Percentiles rank a stretch among this genome's conserved stretches.
phyloP scores from a whole-genome alignment of 177 flowering plant genomes.

The Vitis hybrid region DNA sequence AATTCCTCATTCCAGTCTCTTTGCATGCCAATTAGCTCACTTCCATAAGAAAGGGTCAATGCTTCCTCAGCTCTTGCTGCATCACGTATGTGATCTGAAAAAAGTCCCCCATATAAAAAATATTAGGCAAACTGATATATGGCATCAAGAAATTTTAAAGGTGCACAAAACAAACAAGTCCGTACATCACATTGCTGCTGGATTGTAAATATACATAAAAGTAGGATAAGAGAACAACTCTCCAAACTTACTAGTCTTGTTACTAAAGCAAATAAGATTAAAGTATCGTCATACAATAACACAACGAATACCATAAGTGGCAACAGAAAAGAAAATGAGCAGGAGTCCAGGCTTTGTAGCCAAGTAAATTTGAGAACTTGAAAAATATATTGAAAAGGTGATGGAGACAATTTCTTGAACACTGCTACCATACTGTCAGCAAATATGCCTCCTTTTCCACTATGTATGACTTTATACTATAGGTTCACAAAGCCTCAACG shows the following conservation, averaged over 20 bases:
- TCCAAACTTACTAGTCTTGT: background rate
- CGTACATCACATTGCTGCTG: background rate
- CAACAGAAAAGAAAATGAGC: too few relatives aligned
- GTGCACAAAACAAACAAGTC: too few relatives aligned
- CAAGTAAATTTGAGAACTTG: too few relatives aligned
- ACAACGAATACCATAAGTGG: too few relatives aligned
- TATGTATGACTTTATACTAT: background rate
- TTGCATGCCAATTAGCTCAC: slow-evolving; percentile 98
- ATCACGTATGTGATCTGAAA: slow-evolving; percentile 87
- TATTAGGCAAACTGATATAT: background rate
- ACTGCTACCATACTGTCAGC: background rate
- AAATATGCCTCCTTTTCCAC: background rate
- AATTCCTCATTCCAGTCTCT: slow-evolving; percentile 99
- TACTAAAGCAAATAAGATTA: background rate
- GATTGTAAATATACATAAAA: too few relatives aligned
- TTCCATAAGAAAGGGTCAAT: slow-evolving; percentile 79
- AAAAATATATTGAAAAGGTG: background rate
- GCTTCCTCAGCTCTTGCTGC: slow-evolving; percentile 95
- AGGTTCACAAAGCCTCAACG: background rate
- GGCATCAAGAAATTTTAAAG: background rate
- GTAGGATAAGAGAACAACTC: too few relatives aligned
- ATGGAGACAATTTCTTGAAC: background rate
- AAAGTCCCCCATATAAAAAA: background rate
- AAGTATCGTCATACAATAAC: too few relatives aligned
- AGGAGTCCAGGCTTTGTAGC: too few relatives aligned